phyloP scores from a whole-genome alignment of 495 filamentous ascomycete species.

The Paragyromitra xinjiangensis region DNA sequence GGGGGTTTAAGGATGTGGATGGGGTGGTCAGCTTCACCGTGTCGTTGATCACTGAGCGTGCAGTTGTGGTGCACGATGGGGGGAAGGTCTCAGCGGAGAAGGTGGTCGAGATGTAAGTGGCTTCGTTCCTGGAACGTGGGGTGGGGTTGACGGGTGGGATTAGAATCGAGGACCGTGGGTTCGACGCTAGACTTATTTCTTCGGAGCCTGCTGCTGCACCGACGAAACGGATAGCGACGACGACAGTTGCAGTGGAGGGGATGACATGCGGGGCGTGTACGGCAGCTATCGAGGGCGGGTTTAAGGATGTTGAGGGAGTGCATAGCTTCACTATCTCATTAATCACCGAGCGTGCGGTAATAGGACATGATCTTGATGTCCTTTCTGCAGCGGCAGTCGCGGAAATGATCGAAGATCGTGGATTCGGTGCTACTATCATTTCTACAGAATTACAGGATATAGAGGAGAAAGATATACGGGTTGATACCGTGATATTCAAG shows the following conservation, averaged over 20 bases:
- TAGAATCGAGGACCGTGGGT: slow-evolving; percentile 86
- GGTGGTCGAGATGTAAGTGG: slow-evolving; percentile 61
- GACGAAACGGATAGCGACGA: slow-evolving; percentile 65
- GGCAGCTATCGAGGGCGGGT: slow-evolving; percentile 84
- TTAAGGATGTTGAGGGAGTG: slow-evolving; percentile 78
- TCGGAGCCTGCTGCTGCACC: slow-evolving; percentile 70
- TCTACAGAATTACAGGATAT: slow-evolving; percentile 64
- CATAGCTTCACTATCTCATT: slow-evolving; percentile 91
- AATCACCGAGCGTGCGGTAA: slow-evolving; percentile 87
- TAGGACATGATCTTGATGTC: slow-evolving; percentile 78
- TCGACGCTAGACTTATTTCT: slow-evolving; percentile 85
- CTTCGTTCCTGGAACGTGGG: slow-evolving; percentile 58
- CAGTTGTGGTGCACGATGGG: slow-evolving; percentile 85
- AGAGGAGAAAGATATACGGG: slow-evolving; percentile 62
- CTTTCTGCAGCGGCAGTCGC: slow-evolving; percentile 76
- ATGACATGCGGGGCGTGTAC: slow-evolving; percentile 99
- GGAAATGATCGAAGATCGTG: slow-evolving; percentile 85
- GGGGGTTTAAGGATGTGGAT: slow-evolving; percentile 77
- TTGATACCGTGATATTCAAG: slow-evolving; percentile 72
- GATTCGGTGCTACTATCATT: slow-evolving; percentile 87
- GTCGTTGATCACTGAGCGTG: slow-evolving; percentile 88
- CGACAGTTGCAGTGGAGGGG: slow-evolving; percentile 85
- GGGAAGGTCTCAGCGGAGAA: slow-evolving; percentile 67
- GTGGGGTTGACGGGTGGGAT: background rate
- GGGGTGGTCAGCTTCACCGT: slow-evolving; percentile 91